phyloP scores from a whole-genome alignment of 1,284 basidiomycete species.

The Ceratorhiza oryzae-sativae region DNA sequence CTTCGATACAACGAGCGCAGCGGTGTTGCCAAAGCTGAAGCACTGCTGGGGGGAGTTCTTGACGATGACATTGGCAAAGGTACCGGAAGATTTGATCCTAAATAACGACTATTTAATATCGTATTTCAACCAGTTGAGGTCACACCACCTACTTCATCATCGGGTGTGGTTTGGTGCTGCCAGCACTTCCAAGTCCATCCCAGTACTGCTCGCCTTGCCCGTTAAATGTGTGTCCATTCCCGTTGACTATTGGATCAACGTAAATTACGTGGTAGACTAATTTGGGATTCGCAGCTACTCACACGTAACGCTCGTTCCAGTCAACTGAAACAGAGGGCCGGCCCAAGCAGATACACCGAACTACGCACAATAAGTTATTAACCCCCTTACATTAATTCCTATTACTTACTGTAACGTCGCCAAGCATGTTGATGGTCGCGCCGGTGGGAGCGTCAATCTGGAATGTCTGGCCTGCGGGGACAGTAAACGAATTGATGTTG shows the following conservation, averaged over 20 bases:
- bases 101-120: constrained; percentile 8
- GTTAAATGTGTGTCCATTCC: constrained; percentile 57
- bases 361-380: not conserved
- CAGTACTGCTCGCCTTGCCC: constrained; percentile 59
- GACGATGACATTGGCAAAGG: constrained; percentile 38
- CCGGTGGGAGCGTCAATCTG: constrained; percentile 21
- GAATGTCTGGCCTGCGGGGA: constrained; percentile 33
- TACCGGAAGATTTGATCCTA: constrained; percentile 39
- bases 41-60: constrained; percentile 39
- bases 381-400: not conserved
- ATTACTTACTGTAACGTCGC: not conserved
- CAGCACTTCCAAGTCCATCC: constrained; percentile 55
- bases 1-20: constrained; percentile 18
- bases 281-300: not conserved
- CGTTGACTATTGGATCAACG: constrained; percentile 52
- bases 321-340: constrained; percentile 42
- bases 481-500: constrained; percentile 39
- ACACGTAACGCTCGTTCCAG: constrained; percentile 28
- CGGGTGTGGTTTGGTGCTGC: constrained; percentile 55
- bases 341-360: constrained; percentile 24
- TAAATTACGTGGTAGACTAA: not conserved
- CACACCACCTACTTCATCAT: constrained; percentile 47
- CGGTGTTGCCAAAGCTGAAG: constrained; percentile 32
- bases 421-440: constrained; percentile 35
- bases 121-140: not conserved